Base-by-base conservation (phyloP, 495 filamentous ascomycete genomes). In the Massariosphaeria phaeospora region DNA sequence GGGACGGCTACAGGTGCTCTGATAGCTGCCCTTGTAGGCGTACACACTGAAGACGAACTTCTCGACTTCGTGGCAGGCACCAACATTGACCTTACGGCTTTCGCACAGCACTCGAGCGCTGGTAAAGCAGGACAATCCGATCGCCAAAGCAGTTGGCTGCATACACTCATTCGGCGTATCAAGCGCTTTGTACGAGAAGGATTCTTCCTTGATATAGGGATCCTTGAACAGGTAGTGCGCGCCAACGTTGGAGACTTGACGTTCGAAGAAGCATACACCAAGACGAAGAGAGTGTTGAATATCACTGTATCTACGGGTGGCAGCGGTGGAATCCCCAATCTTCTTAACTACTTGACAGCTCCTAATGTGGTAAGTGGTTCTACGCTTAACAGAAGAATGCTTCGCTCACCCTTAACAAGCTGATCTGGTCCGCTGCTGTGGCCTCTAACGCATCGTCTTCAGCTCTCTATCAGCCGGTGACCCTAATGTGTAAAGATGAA, bases 351-450 rank as follows among this genome's bases (percentile, higher is more conserved):
- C 64, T 72, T 97, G 44, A 97, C 91, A 12, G 88, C 91, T 11
- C 91, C 91, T 21, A 93, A 97, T 64, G 91, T 97, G 62, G 85
- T 90, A 80, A 48, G 84, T 83, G 18, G 15, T n/a, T 21, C 30
- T 47, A 13, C 30, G n/a, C 11, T 23, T 29, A 24, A 24, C 23
- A 21, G 13, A 43, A 25, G 13, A n/a, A 34, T 3, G 24, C 31
- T 27, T 27, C 18, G 26, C 33, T 55, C 20, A 55, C 12, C 65
- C 48, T 36, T 40, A 26, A 35, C 26, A 30, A 84, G 81, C 76
- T 97, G 24, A 88, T 97, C 61, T 91, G 90, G 88, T 93, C 91
- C 7, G 91, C 91, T 1, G 91, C 91, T 3, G 78, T 93, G 12
- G 91, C 91, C 30, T 96, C 91, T 34, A 97, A 95, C 63, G 86